Evolutionary conservation across 108 stramenopile genomes (phyloP), one percentile per base, ranked within the genome.

Genomic region (Cyclotella choctawhatcheeana): DNA sequence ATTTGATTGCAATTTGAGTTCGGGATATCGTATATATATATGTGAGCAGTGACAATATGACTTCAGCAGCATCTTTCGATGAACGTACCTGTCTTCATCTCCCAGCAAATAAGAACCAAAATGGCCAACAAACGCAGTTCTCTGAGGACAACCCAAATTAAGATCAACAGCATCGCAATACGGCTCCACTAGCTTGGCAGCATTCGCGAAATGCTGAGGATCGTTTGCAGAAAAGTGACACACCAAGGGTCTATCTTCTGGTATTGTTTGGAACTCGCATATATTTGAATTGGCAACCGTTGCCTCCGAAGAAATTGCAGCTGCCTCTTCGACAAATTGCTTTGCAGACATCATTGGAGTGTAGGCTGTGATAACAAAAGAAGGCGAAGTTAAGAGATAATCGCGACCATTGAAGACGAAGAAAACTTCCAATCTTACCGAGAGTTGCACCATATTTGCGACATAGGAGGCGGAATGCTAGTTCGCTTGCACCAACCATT

Each of bases 281-380:
- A 79, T 72, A 22, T 64, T 66, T 12, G 69, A 62, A 29, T 43
- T 79, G 27, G 73, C 68, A 79, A 67, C 44, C 12, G 59, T 44
- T n/a, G n/a, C n/a, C n/a, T n/a, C 1, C 22, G 13, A 21, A 24
- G 43, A 16, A 55, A 17, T n/a, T 22, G 62, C 43, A 26, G 61
- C 8, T 5, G 76, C 74, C 48, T 89, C 89, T 20, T 68, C 48
- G 3, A 85, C 84, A 64, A 92, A 94, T 74, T 87, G 58, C 0
- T 45, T 62, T 5, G 97, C 79, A n/a, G 85, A 84, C 90, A 99
- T 94, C 99, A 99, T 99, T 65, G 98, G 99, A 18, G 98, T 98
- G 85, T 97, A 99, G 55, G 86, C 84, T 44, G n/a, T n/a, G n/a
- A n/a, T n/a, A n/a, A n/a, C n/a, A n/a, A n/a, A n/a, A n/a, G n/a